A percentile compares a stretch with the other conserved stretches of the same genome.
Evolutionary conservation across 208 protist species (phyloP).

Genomic region (Vickermania ingenoplastis): DNA sequence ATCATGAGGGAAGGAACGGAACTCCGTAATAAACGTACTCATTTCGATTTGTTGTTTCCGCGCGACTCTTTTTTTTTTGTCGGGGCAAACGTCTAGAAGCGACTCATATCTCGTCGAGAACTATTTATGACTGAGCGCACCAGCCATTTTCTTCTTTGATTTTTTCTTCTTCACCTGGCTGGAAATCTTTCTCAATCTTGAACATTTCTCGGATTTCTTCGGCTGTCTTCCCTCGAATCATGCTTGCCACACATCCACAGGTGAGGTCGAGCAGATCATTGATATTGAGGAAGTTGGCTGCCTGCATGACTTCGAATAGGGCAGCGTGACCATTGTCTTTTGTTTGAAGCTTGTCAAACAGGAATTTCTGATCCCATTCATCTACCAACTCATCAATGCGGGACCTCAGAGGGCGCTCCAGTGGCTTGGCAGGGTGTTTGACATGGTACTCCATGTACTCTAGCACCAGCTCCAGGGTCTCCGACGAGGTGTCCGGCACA

Average conservation of each 20-base stretch:
- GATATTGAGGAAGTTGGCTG: conserved; percentile 93
- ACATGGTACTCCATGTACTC: conserved; percentile 93
- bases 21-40: too few species aligned
- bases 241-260: conserved; percentile 88
- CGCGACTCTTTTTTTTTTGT: too few species aligned
- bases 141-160: conserved; percentile 82
- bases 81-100: too few species aligned
- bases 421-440: conserved; percentile 57
- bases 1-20: too few species aligned
- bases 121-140: conserved; percentile 72
- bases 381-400: conserved; percentile 80
- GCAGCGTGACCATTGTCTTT: conserved; percentile 80
- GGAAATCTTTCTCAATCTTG: conserved; percentile 95
- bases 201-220: conserved; percentile 91
- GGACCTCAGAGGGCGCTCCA: conserved; percentile 83
- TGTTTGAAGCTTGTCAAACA: conserved; percentile 76
- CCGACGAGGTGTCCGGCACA: conserved; percentile 86
- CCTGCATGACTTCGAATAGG: conserved; percentile 91
- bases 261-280: conserved; percentile 90
- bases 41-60: too few species aligned
- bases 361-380: conserved; percentile 82
- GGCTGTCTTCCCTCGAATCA: conserved; percentile 92
- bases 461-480: conserved; percentile 83
- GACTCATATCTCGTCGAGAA: background rate
- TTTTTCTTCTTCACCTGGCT: conserved; percentile 90